Evolutionary conservation across 139 green algal species (phyloP).

Genomic region (Nannochloris sp.): DNA sequence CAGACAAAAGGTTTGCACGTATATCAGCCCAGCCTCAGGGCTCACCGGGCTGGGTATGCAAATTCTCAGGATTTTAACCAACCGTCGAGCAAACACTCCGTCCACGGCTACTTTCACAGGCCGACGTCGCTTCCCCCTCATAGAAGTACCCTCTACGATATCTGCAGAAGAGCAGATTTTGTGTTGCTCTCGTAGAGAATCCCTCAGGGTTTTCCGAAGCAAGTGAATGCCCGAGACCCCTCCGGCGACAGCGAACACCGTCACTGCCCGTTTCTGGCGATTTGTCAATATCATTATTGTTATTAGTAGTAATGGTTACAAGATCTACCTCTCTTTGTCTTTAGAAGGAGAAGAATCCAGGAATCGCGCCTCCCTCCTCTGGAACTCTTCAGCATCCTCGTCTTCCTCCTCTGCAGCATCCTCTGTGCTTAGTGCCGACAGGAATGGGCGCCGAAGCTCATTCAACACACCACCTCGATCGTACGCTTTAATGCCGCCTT

Average conservation of each 20-base stretch:
- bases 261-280: not conserved
- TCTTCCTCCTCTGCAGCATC: conserved; percentile 11
- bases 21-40: conserved; percentile 61
- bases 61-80: conserved; percentile 40
- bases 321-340: not conserved
- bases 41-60: conserved; percentile 61
- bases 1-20: conserved; percentile 58
- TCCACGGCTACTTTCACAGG: conserved; percentile 43
- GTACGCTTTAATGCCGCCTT: conserved; percentile 50
- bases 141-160: not conserved
- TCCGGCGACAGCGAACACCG: conserved; percentile 2
- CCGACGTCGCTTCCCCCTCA: not conserved
- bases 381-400: not conserved
- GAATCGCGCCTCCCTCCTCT: not conserved
- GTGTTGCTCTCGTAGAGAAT: conserved; percentile 4
- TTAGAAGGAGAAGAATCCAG: not conserved
- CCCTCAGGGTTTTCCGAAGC: not conserved
- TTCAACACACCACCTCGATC: conserved; percentile 40
- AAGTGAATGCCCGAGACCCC: conserved; percentile 1
- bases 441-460: conserved; percentile 57
- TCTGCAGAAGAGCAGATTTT: not conserved
- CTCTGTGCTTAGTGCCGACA: conserved; percentile 1
- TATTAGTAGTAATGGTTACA: too few relatives aligned
- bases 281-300: not conserved
- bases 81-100: conserved; percentile 29